A percentile compares a stretch with the other conserved stretches of the same genome.
Conservation (phyloP, 2,329 filamentous ascomycete species). For the Aureobasidium pullulans region DNA sequence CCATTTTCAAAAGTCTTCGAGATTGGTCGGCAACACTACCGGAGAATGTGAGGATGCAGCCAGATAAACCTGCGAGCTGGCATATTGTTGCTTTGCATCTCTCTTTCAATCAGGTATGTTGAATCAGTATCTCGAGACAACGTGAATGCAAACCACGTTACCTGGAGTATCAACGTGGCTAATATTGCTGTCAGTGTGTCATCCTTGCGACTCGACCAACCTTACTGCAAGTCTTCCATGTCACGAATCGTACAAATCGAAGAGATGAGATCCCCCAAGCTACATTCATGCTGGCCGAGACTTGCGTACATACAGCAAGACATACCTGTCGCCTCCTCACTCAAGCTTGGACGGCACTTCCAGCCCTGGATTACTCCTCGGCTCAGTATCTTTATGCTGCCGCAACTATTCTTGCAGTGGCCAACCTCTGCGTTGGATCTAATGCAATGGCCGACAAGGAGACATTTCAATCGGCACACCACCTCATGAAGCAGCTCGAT, state of each 20-base stretch:
- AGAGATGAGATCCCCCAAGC: constrained; percentile 12
- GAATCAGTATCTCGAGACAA: too few relatives aligned
- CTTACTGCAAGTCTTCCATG: constrained; percentile 26
- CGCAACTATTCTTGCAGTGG: constrained; percentile 38
- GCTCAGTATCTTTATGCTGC: constrained; percentile 43
- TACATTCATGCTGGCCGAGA: constrained; percentile 17
- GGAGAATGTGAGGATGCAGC: constrained; percentile 19
- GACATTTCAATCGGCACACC: constrained; percentile 32
- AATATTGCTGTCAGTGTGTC: constrained; percentile 19
- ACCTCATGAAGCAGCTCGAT: constrained; percentile 34
- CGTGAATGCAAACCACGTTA: too few relatives aligned
- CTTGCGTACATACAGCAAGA: constrained; percentile 39
- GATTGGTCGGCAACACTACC: constrained; percentile 28
- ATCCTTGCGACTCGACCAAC: constrained; percentile 28
- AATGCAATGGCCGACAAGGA: constrained; percentile 31
- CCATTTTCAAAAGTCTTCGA: constrained; percentile 28
- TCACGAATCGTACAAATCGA: constrained; percentile 15
- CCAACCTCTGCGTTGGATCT: constrained; percentile 30
- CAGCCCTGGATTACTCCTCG: constrained; percentile 42
- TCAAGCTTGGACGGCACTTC: constrained; percentile 40
- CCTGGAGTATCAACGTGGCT: background rate
- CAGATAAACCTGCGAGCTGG: constrained; percentile 9
- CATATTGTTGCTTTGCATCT: constrained; percentile 28
- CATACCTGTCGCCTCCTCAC: constrained; percentile 38
- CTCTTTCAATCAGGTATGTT: constrained; percentile 25